These are phyloP conservation scores for Scheffersomyces quercinus DNA, from an alignment of 1,139 yeast genomes.

Conservation along the genomic window DNA sequence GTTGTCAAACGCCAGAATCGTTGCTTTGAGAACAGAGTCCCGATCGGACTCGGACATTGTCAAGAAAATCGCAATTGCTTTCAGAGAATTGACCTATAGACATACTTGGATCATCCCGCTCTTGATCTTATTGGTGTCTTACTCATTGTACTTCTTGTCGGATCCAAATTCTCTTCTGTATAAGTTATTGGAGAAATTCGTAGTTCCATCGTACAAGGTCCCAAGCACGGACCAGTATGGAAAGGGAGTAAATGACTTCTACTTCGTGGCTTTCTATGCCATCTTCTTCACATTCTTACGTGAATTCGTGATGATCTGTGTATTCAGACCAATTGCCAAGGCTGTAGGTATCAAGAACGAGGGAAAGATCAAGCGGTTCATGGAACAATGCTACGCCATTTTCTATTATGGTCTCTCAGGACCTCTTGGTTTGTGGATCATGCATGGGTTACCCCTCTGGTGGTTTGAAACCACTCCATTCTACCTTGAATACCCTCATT, in stretches of 20 bases:
- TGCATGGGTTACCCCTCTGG: slow-evolving; percentile 86
- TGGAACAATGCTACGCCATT: slow-evolving; percentile 90
- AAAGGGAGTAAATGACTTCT: slow-evolving; percentile 82
- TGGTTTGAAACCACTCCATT: slow-evolving; percentile 81
- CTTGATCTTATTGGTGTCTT: slow-evolving; percentile 40
- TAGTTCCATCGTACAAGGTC: slow-evolving; percentile 67
- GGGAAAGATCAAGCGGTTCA: slow-evolving; percentile 72
- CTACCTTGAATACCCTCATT: slow-evolving; percentile 82
- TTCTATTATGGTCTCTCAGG: slow-evolving; percentile 81
- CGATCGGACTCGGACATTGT: slow-evolving; percentile 43
- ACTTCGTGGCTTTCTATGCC: slow-evolving; percentile 78
- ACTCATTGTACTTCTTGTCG: slow-evolving; percentile 42
- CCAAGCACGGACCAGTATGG: slow-evolving; percentile 66
- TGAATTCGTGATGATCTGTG: slow-evolving; percentile 84
- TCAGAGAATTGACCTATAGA: slow-evolving; percentile 62
- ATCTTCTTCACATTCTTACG: slow-evolving; percentile 86
- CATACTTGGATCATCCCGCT: slow-evolving; percentile 83
- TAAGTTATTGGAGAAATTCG: slow-evolving; percentile 58
- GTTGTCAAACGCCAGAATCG: slow-evolving; percentile 35
- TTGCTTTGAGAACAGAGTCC: slow-evolving; percentile 27
- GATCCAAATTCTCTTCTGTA: slow-evolving; percentile 58
- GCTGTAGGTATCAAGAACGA: slow-evolving; percentile 53
- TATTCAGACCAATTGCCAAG: slow-evolving; percentile 71
- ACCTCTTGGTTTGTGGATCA: slow-evolving; percentile 85
- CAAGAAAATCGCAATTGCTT: slow-evolving; percentile 53